Base-by-base conservation (phyloP, 176 grass and related monocot genomes). In the Triticum timopheevii region DNA sequence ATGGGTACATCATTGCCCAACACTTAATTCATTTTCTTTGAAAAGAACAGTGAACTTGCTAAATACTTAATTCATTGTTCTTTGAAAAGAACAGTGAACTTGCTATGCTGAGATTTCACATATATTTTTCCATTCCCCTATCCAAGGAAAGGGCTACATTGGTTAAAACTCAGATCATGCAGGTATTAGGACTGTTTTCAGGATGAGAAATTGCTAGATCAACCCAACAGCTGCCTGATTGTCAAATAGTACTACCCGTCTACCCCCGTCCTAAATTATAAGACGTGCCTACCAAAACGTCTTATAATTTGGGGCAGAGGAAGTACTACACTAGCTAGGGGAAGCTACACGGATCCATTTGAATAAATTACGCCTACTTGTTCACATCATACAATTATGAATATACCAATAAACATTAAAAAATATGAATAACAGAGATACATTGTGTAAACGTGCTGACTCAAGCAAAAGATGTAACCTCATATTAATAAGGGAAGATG, bases 131-230 rank as follows among this genome's bases (percentile, higher is more conserved):
- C 50, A 25, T 71, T 63, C 3, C 3, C 0, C 34, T 27, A 19
- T 61, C 8, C 28, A 88, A 44, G 16, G 61, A 49, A 81, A 65
- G 49, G 8, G 27, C 4, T 66, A 61, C 4, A 66, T 20, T 34
- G 50, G 47, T 81, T 3, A 62, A 81, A 81, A 69, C 61, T 9
- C 35, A 31, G 5, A 86, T 52, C 34, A 77, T 49, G 6, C 16
- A 56, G 17, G 52, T 56, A 56, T 20, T 20, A 75, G 3, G 3
- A 75, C 7, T 5, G 23, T 75, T 27, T 30, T 1, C 72, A 50
- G 44, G 13, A 8, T 76, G 88, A 77, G 97, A 94, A 87, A 90
- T 86, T 70, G 96, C 96, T 34, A 96, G 74, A 92, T 94, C 90
- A 73, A 92, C 79, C 16, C 44, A 79, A 89, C 61, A 23, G n/a